A percentile compares a stretch with the other conserved stretches of the same genome.
These are phyloP conservation scores for Podila minutissima DNA, from an alignment of 192 early-diverging fungal genomes.

Conservation along the genomic window DNA sequence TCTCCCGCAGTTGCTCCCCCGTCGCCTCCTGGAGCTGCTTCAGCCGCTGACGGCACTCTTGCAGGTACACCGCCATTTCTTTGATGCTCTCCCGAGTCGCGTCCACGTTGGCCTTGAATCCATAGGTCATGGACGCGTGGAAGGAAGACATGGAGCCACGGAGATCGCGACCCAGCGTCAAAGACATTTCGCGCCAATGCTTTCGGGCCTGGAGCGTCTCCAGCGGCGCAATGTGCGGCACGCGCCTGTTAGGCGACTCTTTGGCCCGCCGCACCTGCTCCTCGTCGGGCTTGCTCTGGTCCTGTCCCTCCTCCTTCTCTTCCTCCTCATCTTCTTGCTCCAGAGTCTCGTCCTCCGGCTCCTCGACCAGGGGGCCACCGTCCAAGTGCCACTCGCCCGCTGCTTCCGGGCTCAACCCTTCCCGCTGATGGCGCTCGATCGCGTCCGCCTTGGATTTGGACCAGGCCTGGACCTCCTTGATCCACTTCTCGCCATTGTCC, in stretches of 20 bases:
- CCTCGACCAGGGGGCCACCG: slow-evolving; percentile 7
- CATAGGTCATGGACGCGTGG: slow-evolving; percentile 7
- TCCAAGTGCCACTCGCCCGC: slow-evolving; percentile 7
- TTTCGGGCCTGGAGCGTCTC: slow-evolving; percentile 13
- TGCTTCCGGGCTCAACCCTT: not conserved
- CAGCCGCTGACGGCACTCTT: slow-evolving; percentile 33
- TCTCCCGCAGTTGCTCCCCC: slow-evolving; percentile 23
- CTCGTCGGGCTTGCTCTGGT: not conserved
- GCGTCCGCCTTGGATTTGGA: slow-evolving; percentile 7
- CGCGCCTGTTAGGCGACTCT: not conserved
- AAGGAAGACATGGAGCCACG: slow-evolving; percentile 26
- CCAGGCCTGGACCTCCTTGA: slow-evolving; percentile 28
- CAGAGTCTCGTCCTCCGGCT: slow-evolving; percentile 3
- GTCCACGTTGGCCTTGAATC: slow-evolving; percentile 24
- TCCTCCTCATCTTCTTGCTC: not conserved
- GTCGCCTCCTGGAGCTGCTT: slow-evolving; percentile 24
- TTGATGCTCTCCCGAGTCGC: slow-evolving; percentile 30
- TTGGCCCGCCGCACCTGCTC: not conserved
- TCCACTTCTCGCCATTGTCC: slow-evolving; percentile 32
- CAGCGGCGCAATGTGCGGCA: not conserved
- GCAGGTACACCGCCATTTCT: slow-evolving; percentile 33
- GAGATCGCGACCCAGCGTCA: slow-evolving; percentile 9
- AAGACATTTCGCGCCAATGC: slow-evolving; percentile 16
- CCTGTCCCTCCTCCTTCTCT: not conserved
- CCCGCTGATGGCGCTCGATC: slow-evolving; percentile 19